Conservation (phyloP, 169 alveolate species). For the Plasmodium falciparum region DNA sequence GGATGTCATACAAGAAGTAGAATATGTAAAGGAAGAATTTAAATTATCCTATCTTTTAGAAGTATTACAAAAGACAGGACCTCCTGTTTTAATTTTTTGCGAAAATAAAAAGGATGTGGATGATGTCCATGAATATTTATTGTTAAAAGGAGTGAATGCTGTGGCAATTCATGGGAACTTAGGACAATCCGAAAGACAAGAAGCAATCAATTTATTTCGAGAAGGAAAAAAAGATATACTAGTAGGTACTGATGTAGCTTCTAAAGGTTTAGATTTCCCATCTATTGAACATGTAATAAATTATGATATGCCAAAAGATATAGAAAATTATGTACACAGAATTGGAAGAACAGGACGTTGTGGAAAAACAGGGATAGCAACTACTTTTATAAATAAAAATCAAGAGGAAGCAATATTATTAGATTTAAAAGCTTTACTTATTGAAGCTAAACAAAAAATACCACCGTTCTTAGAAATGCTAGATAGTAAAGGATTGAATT, state of each 20-base stretch:
- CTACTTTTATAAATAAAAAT: constrained; percentile 93
- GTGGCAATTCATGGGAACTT: constrained; percentile 94
- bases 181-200: constrained; percentile 91
- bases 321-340: constrained; percentile 97
- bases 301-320: constrained; percentile 98
- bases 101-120: constrained; percentile 96
- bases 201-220: constrained; percentile 87
- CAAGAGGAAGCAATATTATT: constrained; percentile 84
- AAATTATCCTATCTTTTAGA: constrained; percentile 91
- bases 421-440: constrained; percentile 92
- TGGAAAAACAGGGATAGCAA: constrained; percentile 96
- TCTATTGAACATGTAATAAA: constrained; percentile 97
- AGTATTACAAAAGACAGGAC: constrained; percentile 95
- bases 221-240: constrained; percentile 89
- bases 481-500: constrained; percentile 85
- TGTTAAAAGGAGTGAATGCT: constrained; percentile 92
- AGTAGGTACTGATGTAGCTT: constrained; percentile 97
- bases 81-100: constrained; percentile 96
- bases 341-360: constrained; percentile 99
- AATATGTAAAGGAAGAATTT: constrained; percentile 93
- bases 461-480: constrained; percentile 91
- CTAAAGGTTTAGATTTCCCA: constrained; percentile 98
- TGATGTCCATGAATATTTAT: constrained; percentile 94
- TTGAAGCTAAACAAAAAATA: constrained; percentile 93
- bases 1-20: constrained; percentile 95